Evolutionary conservation across 495 filamentous ascomycete species (phyloP).

Genomic region (Talaromyces thailandensis): DNA sequence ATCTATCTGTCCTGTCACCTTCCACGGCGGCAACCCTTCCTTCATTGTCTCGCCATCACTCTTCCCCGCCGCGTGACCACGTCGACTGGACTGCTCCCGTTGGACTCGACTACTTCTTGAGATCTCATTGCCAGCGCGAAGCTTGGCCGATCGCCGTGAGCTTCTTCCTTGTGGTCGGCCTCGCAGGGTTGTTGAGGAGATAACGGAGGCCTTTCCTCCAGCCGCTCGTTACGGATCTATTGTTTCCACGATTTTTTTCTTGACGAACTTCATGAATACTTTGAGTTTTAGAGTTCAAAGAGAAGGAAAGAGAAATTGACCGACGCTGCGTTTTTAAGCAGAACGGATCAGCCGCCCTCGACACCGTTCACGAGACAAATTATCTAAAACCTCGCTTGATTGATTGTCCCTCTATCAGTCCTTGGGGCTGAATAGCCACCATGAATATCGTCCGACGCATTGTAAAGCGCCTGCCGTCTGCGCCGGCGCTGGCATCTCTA

Average conservation of each 20-base stretch:
- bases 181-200: slow-evolving; percentile 13
- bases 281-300: not conserved
- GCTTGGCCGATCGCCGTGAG: not conserved
- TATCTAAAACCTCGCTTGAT: not conserved
- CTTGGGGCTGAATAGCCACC: slow-evolving; percentile 2
- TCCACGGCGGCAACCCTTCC: not conserved
- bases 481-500: slow-evolving; percentile 48
- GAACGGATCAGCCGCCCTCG: not conserved
- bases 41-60: not conserved
- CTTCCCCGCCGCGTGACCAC: not conserved
- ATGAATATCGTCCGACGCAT: slow-evolving; percentile 58
- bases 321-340: not conserved
- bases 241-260: not conserved
- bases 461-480: slow-evolving; percentile 53
- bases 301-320: not conserved
- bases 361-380: not conserved
- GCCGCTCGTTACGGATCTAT: slow-evolving; percentile 33
- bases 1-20: slow-evolving; percentile 5
- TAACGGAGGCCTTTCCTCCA: slow-evolving; percentile 38
- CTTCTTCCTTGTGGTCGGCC: not conserved
- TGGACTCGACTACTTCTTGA: not conserved
- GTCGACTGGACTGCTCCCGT: slow-evolving; percentile 11
- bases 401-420: not conserved
- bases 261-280: not conserved
- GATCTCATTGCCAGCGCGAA: not conserved